Base-by-base conservation (phyloP, 345 rosid genomes). In the Microthlaspi erraticum region DNA sequence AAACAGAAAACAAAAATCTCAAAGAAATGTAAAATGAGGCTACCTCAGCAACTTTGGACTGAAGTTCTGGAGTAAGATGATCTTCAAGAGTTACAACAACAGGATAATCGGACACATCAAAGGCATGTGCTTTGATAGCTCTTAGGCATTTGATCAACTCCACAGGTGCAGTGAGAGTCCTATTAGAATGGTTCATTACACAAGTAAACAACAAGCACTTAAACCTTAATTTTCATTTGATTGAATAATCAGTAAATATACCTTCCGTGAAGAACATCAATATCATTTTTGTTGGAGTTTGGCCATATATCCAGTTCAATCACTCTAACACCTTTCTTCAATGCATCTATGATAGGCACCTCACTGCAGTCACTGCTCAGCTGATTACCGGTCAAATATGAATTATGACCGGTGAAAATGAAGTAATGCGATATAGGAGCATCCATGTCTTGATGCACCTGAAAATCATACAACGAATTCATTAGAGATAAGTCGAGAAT, bases 281-380 rank as follows among this genome's bases (percentile, higher is more conserved):
- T 81, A 48, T 81, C 71, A 54, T 89, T 86, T 23, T 85, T 85
- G 45, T 66, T 68, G 20, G 96, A 80, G 76, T 89, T 92, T 0
- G 98, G 98, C 98, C 96, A 92, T 58, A 91, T 76, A 77, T 92
- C 98, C 83, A 92, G 75, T 74, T 92, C 96, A 37, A 92, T 83
- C 39, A 87, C 98, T 73, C 98, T 78, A n/a, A 89, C 98, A 50
- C 98, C 98, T 83, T 68, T 83, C 63, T 73, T 50, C 73, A 92
- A 67, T 0, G 96, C 90, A 12, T 77, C 73, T 51, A 85, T 82
- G 71, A 89, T 91, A 2, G 98, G 98, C 13, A 81, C 88, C 52
- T 86, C 96, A 29, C 96, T 92, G 81, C 96, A 89, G 66, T 89
- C 96, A 68, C 96, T 92, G 68, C 84, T 92, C 60, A 92, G 89